Evolutionary conservation across 148 eudicot species (phyloP), one percentile per base, ranked within the genome.

Genomic region (Rheum nobile): DNA sequence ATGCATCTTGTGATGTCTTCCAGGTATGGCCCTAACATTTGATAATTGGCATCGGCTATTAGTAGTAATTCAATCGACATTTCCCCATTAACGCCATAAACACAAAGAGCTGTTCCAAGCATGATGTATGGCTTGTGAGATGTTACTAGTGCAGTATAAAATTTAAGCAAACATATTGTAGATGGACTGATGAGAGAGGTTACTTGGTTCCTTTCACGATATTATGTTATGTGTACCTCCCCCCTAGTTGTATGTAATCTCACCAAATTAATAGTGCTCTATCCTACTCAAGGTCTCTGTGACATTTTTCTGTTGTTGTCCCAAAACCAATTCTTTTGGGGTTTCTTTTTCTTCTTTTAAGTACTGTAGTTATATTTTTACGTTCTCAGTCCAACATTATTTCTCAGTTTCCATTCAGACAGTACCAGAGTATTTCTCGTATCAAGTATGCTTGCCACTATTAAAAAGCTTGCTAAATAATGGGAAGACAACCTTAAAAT

Each of bases 1-100:
- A 95, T 95, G 99, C 99, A 95, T 82, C 92, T 95, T 77, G 91
- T 85, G 54, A 81, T 95, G 87, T 85, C 85, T 78, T 95, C 97
- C 46, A 87, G 97, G 99, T 92, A 87, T 65, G 70, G 76, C 34
- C 43, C 42, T 26, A 8, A 8, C 75, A 29, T n/a, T 41, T 71
- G 32, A 26, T 41, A 28, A 41, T 39, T 16, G 57, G n/a, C 67
- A 57, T 65, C 39, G 32, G 13, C 70, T 32, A 32, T 34, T 34
- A 6, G 63, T 6, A 9, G n/a, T 14, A 16, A 32, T 63, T 38
- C 48, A 38, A 39, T 70, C 32, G 16, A 47, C 32, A 4, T 50
- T 28, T 50, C 31, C 46, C 50, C 69, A 63, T 63, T 32, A 16
- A 63, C 21, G 16, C 9, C 39, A 16, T 63, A 29, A 29, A 7